Percentiles rank a stretch among this genome's conserved stretches.
Evolutionary conservation across 495 filamentous ascomycete species (phyloP).

Genomic region (Hypoxylon crocopeplum): DNA sequence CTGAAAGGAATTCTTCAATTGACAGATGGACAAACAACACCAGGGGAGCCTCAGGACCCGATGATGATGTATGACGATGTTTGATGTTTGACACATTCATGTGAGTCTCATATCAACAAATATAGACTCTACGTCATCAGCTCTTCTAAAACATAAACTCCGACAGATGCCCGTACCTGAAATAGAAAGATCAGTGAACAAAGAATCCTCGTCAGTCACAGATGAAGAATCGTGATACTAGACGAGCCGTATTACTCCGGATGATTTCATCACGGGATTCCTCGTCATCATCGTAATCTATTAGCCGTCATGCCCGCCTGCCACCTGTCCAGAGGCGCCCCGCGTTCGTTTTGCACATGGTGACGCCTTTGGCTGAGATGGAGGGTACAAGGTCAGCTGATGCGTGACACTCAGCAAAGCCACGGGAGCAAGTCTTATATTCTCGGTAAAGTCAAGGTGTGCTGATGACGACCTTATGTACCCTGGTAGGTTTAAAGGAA

Average conservation of each 20-base stretch:
- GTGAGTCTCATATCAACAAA: too few relatives aligned
- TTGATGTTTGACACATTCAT: constrained; percentile 18
- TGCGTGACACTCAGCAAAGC: background rate
- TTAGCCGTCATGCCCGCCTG: constrained; percentile 18
- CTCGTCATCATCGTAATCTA: constrained; percentile 30
- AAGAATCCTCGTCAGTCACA: too few relatives aligned
- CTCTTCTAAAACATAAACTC: constrained; percentile 13
- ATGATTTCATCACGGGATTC: constrained; percentile 36
- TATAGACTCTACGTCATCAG: constrained; percentile 20
- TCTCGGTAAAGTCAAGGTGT: constrained; percentile 14
- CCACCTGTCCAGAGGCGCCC: constrained; percentile 30
- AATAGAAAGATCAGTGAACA: background rate
- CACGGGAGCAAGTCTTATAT: constrained; percentile 15
- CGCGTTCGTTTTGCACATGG: too few relatives aligned
- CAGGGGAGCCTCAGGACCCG: too few relatives aligned
- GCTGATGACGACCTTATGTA: background rate
- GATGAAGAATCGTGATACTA: too few relatives aligned
- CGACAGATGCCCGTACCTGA: background rate
- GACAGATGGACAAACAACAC: constrained; percentile 3
- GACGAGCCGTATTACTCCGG: constrained; percentile 11
- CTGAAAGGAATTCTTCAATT: constrained; percentile 13
- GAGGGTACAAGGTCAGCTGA: constrained; percentile 32
- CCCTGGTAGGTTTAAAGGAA: background rate
- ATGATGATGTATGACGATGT: background rate
- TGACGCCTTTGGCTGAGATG: background rate